phyloP scores from a whole-genome alignment of 495 filamentous ascomycete species.

The Bombardia bombarda region DNA sequence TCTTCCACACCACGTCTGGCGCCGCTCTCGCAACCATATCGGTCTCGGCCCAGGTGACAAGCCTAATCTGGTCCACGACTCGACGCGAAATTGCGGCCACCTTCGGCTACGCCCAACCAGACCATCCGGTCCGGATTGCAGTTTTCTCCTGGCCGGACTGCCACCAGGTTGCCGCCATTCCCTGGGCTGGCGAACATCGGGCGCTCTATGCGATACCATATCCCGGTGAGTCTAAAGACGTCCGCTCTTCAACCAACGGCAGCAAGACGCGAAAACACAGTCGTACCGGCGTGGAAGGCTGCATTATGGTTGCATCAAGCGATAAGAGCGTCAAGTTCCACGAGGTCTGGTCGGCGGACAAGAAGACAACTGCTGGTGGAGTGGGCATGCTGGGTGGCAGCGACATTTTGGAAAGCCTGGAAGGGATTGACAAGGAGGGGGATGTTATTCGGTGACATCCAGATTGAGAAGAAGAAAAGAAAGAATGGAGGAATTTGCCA shows the following conservation, averaged over 20 bases:
- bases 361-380: constrained; percentile 46
- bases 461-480: no score
- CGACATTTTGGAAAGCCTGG: constrained; percentile 75
- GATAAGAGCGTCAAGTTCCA: constrained; percentile 95
- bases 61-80: constrained; percentile 81
- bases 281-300: constrained; percentile 72
- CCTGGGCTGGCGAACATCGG: constrained; percentile 76
- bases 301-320: constrained; percentile 88
- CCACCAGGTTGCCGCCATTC: constrained; percentile 77
- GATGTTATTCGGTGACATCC: constrained; percentile 46
- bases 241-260: constrained; percentile 1
- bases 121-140: constrained; percentile 84
- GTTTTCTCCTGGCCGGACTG: constrained; percentile 96
- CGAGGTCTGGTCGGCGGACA: constrained; percentile 74
- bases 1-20: constrained; percentile 83
- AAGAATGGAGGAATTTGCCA: background rate
- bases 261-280: constrained; percentile 16
- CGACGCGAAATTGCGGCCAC: constrained; percentile 85
- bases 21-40: constrained; percentile 84
- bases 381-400: constrained; percentile 74
- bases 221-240: constrained; percentile 46
- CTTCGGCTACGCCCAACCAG: constrained; percentile 91
- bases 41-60: constrained; percentile 88
- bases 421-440: constrained; percentile 76
- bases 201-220: constrained; percentile 70